Evolutionary conservation across 2,329 filamentous ascomycete genomes (phyloP), one percentile per base, ranked within the genome.

Genomic region (Fusarium heterosporum): DNA sequence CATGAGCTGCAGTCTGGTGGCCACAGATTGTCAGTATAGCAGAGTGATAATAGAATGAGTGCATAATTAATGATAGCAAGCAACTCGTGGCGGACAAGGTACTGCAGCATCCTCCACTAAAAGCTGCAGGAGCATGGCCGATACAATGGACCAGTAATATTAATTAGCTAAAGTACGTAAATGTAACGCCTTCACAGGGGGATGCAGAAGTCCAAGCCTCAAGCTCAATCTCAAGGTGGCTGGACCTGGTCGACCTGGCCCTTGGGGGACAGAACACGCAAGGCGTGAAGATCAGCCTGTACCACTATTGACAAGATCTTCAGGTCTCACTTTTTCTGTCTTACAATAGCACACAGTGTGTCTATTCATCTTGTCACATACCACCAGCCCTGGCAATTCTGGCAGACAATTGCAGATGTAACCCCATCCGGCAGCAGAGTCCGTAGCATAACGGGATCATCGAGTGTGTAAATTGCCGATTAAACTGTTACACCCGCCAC

Each of bases 341-440:
- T 22, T 22, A 22, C 6, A 4, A 22, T 22, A 22, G 22, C 22
- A 22, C 28, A 29, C 28, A 29, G 28, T 29, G 28, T 29, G 8
- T 29, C 28, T 29, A 8, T 29, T 12, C 16, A 16, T 22, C 22
- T 6, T 22, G 22, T 22, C 22, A 22, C 22, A 22, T 22, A 22
- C 22, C 22, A 22, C 22, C 22, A 22, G 22, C 22, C 22, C 22
- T 22, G 22, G 22, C 22, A 22, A 22, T 22, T 22, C 22, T 22
- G 22, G 4, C 4, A 22, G 34, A n/a, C 26, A 22, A 26, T 51
- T 58, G 60, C 58, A 40, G 43, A 51, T 46, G 58, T 57, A 63
- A 58, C 60, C 58, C 56, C 50, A 63, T 63, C 28, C 34, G 32
- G 60, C 17, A 50, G 32, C 32, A 19, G 32, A 39, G 48, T 45